These are phyloP conservation scores for Ophiostoma sp. DNA, from an alignment of 2,329 filamentous ascomycete genomes.

Conservation along the genomic window DNA sequence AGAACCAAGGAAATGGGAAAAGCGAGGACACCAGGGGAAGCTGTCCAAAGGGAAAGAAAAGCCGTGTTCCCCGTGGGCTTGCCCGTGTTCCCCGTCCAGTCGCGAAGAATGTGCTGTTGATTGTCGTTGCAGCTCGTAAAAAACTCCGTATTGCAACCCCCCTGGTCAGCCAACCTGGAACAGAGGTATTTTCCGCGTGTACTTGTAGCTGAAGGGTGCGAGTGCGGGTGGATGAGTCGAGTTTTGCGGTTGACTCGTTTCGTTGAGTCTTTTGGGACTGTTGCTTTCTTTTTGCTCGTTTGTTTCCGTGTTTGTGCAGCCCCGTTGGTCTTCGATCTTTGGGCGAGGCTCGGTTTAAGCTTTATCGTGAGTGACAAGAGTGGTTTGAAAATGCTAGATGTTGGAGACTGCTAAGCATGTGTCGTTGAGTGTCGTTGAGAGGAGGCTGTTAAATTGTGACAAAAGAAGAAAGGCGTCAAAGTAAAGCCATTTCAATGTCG, in stretches of 20 bases:
- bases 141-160: slow-evolving; percentile 2
- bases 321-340: not conserved
- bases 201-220: not conserved
- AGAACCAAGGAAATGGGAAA: not conserved
- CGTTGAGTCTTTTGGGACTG: not conserved
- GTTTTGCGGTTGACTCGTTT: not conserved
- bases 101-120: not conserved
- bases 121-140: not conserved
- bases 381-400: not conserved
- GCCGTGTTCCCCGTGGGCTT: slow-evolving; percentile 19
- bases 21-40: not conserved
- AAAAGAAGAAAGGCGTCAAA: not conserved
- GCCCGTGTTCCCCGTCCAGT: slow-evolving; percentile 12
- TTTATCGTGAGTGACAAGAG: not conserved
- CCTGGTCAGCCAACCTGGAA: not conserved
- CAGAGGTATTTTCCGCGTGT: not conserved
- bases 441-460: not conserved
- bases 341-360: not conserved
- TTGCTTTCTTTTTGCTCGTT: slow-evolving; percentile 4
- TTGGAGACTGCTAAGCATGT: not conserved
- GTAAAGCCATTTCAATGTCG: not conserved
- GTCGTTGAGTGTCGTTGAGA: not conserved
- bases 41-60: slow-evolving; percentile 16
- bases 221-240: not conserved
- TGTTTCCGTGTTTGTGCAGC: not conserved